Base-by-base conservation (phyloP, 805 yeast species). In the Yarrowia alimentaria region DNA sequence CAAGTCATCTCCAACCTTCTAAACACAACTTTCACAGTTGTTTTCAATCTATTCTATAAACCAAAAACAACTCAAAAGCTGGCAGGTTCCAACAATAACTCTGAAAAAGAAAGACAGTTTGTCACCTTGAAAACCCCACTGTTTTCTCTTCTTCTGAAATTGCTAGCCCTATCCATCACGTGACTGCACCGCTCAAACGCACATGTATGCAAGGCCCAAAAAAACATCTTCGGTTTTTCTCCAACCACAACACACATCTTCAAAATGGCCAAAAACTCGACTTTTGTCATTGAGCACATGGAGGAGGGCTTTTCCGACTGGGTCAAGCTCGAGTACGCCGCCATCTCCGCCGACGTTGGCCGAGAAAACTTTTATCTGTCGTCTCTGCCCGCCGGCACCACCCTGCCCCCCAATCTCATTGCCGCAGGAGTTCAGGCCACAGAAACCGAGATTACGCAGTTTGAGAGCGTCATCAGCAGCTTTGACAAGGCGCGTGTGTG, bases 241-340 rank as follows among this genome's bases (percentile, higher is more conserved):
- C 12, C 21, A 8, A 17, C 30, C 21, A 29, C 28, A 26, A 5
- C 30, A 16, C 17, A 20, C 21, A 18, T n/a, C 11, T 9, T 0
- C n/a, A 49, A 21, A 26, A 50, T 42, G 49, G 28, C 53, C 29
- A n/a, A n/a, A n/a, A n/a, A n/a, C n/a, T n/a, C n/a, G n/a, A 54
- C 31, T 14, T 91, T 89, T 73, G 79, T 93, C 49, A 89, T 91
- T 48, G 99, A 91, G 67, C 99, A 91, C 64, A 91, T 91, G 97
- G 99, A 91, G 67, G 85, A 80, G 55, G 98, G 96, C 1, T 88
- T 91, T 75, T 87, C 96, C 57, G 93, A 85, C 57, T 91, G 99
- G 99, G 98, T 91, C 33, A 76, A 78, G 21, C 73, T 93, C 5
- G 99, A 91, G 61, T 91, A 91, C 67, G 68, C 79, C 20, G 87